Percentiles rank a stretch among this genome's conserved stretches.
phyloP scores from a whole-genome alignment of 2,329 filamentous ascomycete genomes.

The Pseudogymnoascus sp. region DNA sequence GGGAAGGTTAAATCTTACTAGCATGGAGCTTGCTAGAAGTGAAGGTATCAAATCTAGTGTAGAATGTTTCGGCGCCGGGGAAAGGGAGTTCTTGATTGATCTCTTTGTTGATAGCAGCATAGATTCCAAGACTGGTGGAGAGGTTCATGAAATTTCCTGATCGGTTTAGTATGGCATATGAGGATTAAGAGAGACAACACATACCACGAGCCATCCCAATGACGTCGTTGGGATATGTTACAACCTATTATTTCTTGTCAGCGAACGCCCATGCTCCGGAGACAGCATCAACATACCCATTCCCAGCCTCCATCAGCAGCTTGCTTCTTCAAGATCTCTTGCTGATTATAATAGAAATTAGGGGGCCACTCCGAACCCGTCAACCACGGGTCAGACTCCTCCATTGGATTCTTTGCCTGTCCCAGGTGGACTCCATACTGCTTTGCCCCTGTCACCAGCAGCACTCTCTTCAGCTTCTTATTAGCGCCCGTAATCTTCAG shows the following conservation, averaged over 20 bases:
- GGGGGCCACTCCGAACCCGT: slow-evolving; percentile 30
- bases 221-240: slow-evolving; percentile 40
- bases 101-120: slow-evolving; percentile 26
- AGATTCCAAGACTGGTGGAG: slow-evolving; percentile 16
- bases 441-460: slow-evolving; percentile 44
- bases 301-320: not conserved
- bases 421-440: slow-evolving; percentile 49
- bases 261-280: not conserved
- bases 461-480: slow-evolving; percentile 39
- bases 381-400: slow-evolving; percentile 41
- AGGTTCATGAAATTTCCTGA: slow-evolving; percentile 31
- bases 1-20: not conserved
- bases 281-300: not conserved
- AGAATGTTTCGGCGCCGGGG: slow-evolving; percentile 22
- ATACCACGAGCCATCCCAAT: slow-evolving; percentile 32
- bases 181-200: slow-evolving; percentile 15
- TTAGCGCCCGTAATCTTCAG: slow-evolving; percentile 37
- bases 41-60: not conserved
- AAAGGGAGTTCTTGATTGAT: slow-evolving; percentile 30
- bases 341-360: slow-evolving; percentile 48
- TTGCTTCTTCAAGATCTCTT: slow-evolving; percentile 35
- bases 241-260: slow-evolving; percentile 34
- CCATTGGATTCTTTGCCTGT: slow-evolving; percentile 40
- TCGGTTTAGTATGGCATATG: not conserved
- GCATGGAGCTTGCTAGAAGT: not conserved